Conservation (phyloP, 352 stramenopile genomes). For the Phytophthora uliginosa region DNA sequence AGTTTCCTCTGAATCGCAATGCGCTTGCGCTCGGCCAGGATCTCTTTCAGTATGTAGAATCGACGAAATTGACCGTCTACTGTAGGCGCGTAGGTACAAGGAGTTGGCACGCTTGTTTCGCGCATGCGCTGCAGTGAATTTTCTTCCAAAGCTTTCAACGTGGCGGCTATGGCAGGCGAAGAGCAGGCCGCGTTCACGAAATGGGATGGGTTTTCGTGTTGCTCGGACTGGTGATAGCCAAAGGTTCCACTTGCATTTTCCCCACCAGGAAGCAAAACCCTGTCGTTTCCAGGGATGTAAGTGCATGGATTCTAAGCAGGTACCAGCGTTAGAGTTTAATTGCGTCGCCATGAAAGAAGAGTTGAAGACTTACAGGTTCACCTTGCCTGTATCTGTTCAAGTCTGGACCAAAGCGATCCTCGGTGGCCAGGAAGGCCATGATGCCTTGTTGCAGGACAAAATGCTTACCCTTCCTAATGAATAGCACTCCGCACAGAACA, state of each 20-base stretch:
- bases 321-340: background rate
- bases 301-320: slow-evolving; percentile 52
- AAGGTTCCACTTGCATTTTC: slow-evolving; percentile 43
- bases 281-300: slow-evolving; percentile 37
- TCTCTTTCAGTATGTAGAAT: slow-evolving; percentile 54
- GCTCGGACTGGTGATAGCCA: slow-evolving; percentile 32
- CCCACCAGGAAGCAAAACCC: background rate
- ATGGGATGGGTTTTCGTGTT: slow-evolving; percentile 18
- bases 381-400: slow-evolving; percentile 45
- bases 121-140: slow-evolving; percentile 29
- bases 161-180: slow-evolving; percentile 22
- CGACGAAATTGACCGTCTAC: slow-evolving; percentile 52
- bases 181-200: slow-evolving; percentile 16
- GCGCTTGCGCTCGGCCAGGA: slow-evolving; percentile 35
- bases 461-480: background rate
- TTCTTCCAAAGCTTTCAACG: slow-evolving; percentile 29
- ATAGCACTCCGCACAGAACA: background rate
- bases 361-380: slow-evolving; percentile 45
- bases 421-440: slow-evolving; percentile 64
- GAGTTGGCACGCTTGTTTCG: slow-evolving; percentile 13
- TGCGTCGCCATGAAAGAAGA: background rate
- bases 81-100: slow-evolving; percentile 50
- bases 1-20: slow-evolving; percentile 9
- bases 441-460: background rate
- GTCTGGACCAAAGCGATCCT: slow-evolving; percentile 61